Conservation (phyloP, 2,329 filamentous ascomycete genomes). For the Mollisiaceae sp. region DNA sequence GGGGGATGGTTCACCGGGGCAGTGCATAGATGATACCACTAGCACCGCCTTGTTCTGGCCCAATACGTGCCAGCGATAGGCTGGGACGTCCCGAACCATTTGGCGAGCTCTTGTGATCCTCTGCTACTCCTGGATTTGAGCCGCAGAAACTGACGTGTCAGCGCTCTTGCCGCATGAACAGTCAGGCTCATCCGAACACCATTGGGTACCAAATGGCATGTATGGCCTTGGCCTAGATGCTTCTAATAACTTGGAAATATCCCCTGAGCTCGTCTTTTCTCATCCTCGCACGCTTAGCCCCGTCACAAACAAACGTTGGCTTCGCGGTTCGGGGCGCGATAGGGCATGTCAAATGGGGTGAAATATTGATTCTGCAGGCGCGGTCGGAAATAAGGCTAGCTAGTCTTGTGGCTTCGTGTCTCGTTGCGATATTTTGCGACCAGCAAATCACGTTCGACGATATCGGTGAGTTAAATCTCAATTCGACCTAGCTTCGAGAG, state of each 20-base stretch:
- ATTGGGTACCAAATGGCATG: not conserved
- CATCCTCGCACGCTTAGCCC: not conserved
- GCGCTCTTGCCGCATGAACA: not conserved
- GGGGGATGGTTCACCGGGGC: slow-evolving; percentile 1
- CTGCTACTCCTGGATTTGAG: not conserved
- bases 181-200: not conserved
- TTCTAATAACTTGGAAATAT: not conserved
- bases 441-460: not conserved
- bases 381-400: not conserved
- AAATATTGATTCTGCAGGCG: not conserved
- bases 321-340: not conserved
- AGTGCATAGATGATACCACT: not conserved
- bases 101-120: not conserved
- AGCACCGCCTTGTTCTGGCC: not conserved
- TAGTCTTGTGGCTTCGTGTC: not conserved
- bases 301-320: not conserved
- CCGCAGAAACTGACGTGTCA: not conserved
- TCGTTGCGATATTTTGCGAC: not conserved
- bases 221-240: not conserved
- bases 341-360: not conserved
- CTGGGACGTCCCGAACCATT: not conserved
- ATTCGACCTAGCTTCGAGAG: not conserved
- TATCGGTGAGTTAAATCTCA: not conserved
- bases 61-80: not conserved
- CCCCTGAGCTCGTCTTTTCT: not conserved